Evolutionary conservation across 768 basidiomycete genomes (phyloP).

Genomic region (Podaxis sp.): DNA sequence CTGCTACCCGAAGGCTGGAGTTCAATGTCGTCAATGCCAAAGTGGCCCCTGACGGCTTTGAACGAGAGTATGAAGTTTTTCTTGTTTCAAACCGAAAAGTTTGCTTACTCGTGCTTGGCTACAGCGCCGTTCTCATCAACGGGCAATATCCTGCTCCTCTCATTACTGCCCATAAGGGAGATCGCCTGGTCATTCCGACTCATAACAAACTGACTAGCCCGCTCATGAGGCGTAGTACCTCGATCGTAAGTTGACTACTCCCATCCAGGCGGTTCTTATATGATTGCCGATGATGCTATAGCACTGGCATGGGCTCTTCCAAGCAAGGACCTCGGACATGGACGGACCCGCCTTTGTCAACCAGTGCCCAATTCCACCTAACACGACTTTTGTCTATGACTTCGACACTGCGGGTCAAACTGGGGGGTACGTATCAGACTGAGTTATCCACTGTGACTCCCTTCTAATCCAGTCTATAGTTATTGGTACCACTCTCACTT

Average conservation of each 20-base stretch:
- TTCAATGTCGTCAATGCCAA: constrained; percentile 40
- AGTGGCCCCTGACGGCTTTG: constrained; percentile 52
- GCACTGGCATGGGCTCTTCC: constrained; percentile 58
- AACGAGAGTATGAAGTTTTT: constrained; percentile 22
- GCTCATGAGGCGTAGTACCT: constrained; percentile 30
- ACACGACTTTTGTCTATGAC: constrained; percentile 41
- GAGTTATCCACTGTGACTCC: constrained; percentile 25
- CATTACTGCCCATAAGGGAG: constrained; percentile 27
- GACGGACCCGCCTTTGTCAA: constrained; percentile 44
- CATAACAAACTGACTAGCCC: constrained; percentile 40
- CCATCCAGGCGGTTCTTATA: not conserved
- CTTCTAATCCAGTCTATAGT: constrained; percentile 37
- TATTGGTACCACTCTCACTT: constrained; percentile 38
- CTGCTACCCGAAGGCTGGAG: not conserved
- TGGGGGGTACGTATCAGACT: constrained; percentile 42
- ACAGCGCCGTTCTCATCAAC: constrained; percentile 21
- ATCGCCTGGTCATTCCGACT: not conserved
- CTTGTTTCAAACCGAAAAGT: not conserved
- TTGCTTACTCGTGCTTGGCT: not conserved
- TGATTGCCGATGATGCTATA: constrained; percentile 13
- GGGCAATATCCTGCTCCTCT: constrained; percentile 30
- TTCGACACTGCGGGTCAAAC: constrained; percentile 31
- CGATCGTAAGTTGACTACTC: constrained; percentile 25
- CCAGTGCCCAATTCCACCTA: constrained; percentile 47
- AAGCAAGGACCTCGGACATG: constrained; percentile 39